Evolutionary conservation across 441 rosid species (phyloP).

Genomic region (Breynia disticha): DNA sequence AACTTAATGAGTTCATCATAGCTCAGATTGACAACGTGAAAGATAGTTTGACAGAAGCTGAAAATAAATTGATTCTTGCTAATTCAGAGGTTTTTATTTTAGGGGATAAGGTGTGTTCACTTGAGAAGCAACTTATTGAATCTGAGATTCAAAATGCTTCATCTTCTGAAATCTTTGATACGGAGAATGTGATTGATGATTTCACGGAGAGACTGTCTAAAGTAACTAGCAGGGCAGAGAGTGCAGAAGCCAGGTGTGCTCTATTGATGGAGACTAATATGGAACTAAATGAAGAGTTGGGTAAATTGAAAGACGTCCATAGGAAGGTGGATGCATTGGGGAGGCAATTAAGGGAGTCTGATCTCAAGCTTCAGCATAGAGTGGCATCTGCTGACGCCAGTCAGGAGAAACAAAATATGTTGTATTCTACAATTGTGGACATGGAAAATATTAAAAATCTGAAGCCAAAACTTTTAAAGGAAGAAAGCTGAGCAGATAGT

Average conservation of each 20-base stretch:
- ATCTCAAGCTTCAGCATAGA: slow-evolving; percentile 58
- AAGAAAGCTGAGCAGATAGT: slow-evolving; percentile 63
- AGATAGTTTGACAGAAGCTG: slow-evolving; percentile 51
- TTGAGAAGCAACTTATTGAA: slow-evolving; percentile 56
- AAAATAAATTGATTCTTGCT: slow-evolving; percentile 37
- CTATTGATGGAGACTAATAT: slow-evolving; percentile 31
- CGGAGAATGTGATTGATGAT: slow-evolving; percentile 29
- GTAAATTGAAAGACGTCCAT: slow-evolving; percentile 31
- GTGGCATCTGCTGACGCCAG: slow-evolving; percentile 78
- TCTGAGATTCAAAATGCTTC: slow-evolving; percentile 18
- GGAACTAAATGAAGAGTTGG: slow-evolving; percentile 41
- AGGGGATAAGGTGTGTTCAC: slow-evolving; percentile 36
- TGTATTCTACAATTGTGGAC: slow-evolving; percentile 59
- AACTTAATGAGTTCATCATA: slow-evolving; percentile 30
- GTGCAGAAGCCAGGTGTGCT: slow-evolving; percentile 42
- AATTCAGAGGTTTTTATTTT: slow-evolving; percentile 43
- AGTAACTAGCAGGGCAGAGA: slow-evolving; percentile 41
- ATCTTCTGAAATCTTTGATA: slow-evolving; percentile 13
- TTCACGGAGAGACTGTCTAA: slow-evolving; percentile 32
- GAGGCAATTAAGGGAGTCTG: slow-evolving; percentile 55
- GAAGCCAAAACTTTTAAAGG: slow-evolving; percentile 54
- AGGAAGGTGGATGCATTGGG: slow-evolving; percentile 60
- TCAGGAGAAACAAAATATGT: slow-evolving; percentile 70
- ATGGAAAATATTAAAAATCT: slow-evolving; percentile 84
- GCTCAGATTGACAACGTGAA: slow-evolving; percentile 44